Conservation (phyloP, 306 rosid species). For the Comarum palustre region DNA sequence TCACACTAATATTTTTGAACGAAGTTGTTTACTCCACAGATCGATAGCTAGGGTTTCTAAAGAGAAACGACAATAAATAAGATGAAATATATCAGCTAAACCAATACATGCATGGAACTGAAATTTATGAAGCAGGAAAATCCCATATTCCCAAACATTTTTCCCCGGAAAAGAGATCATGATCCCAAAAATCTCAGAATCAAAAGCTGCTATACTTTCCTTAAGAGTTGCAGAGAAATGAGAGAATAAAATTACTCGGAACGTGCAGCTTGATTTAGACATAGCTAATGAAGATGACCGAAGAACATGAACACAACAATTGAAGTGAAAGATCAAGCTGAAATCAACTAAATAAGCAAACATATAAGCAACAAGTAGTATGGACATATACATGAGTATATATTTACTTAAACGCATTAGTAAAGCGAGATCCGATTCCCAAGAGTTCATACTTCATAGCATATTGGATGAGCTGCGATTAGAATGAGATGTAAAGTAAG, state of each 20-base stretch:
- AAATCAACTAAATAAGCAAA: neutral
- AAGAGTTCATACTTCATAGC: neutral
- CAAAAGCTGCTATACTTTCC: neutral
- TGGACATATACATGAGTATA: no score
- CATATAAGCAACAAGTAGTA: neutral
- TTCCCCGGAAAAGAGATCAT: neutral
- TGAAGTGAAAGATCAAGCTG: neutral
- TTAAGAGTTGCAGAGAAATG: neutral
- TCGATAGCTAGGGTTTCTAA: neutral
- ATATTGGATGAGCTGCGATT: neutral
- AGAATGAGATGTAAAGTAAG: slow-evolving; percentile 32
- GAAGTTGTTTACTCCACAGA: neutral
- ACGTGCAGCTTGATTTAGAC: neutral
- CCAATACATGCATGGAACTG: neutral
- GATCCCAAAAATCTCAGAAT: neutral
- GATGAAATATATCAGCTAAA: neutral
- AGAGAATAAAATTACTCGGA: neutral
- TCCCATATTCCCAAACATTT: neutral
- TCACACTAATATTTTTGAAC: neutral
- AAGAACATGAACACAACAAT: neutral
- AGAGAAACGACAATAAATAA: neutral
- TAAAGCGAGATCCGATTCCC: neutral
- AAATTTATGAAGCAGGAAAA: neutral
- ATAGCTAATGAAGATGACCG: neutral
- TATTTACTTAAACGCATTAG: neutral